These are phyloP conservation scores for Boletellus sp. DNA, from an alignment of 768 basidiomycete genomes.

Conservation along the genomic window DNA sequence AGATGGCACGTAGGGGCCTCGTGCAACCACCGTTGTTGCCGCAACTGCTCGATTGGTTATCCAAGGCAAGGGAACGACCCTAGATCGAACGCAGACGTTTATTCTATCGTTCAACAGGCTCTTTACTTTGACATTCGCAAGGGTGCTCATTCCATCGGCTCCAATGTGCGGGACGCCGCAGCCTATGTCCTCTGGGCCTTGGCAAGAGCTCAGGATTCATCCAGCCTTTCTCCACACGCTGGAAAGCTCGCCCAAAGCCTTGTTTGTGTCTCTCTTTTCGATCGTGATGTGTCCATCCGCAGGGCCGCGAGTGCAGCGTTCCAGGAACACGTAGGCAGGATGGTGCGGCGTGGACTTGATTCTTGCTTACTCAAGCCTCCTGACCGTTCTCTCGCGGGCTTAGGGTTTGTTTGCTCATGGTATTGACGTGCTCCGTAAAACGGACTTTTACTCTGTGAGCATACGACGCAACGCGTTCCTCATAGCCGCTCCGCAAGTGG, in stretches of 20 bases:
- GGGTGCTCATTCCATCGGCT: constrained; percentile 90
- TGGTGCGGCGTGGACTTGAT: constrained; percentile 48
- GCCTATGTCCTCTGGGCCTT: constrained; percentile 95
- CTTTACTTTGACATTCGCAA: constrained; percentile 89
- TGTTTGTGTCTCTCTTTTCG: constrained; percentile 79
- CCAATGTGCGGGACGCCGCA: constrained; percentile 91
- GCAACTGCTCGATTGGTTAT: constrained; percentile 71
- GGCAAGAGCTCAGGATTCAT: constrained; percentile 68
- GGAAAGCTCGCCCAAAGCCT: constrained; percentile 63
- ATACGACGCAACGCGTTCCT: constrained; percentile 80
- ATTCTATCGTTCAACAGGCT: constrained; percentile 49
- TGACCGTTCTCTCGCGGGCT: constrained; percentile 19
- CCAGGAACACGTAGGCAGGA: constrained; percentile 94
- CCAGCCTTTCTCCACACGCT: constrained; percentile 58
- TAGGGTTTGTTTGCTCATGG: constrained; percentile 91
- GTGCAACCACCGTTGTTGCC: constrained; percentile 55
- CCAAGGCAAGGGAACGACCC: constrained; percentile 52
- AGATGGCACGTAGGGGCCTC: constrained; percentile 82
- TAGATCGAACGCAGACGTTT: constrained; percentile 10
- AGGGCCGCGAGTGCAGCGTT: constrained; percentile 96
- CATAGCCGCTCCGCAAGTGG: constrained; percentile 81
- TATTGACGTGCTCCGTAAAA: constrained; percentile 86
- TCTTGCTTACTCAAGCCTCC: constrained; percentile 3
- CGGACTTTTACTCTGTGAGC: constrained; percentile 94
- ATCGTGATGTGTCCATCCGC: constrained; percentile 92